Evolutionary conservation across 306 rosid genomes (phyloP).

Genomic region (Comarum palustre): DNA sequence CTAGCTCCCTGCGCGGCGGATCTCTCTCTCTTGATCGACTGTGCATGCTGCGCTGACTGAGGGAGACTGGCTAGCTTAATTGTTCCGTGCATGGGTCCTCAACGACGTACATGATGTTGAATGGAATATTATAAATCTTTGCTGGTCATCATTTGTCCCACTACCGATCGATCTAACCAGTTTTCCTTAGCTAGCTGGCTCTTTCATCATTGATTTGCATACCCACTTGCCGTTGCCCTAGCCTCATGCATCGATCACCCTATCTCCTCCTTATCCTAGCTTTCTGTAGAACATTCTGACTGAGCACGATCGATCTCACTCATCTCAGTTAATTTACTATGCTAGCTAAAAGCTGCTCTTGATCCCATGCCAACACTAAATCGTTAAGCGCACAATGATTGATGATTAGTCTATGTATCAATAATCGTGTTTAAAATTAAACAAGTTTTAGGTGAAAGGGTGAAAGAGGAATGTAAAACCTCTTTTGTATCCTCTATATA

Average conservation of each 20-base stretch:
- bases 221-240: background rate
- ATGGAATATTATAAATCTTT: background rate
- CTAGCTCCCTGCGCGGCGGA: background rate
- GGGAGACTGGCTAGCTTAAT: background rate
- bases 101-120: background rate
- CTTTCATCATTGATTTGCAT: too few relatives aligned
- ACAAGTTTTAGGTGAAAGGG: too few relatives aligned
- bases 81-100: constrained; percentile 4
- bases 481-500: too few relatives aligned
- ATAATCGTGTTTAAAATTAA: too few relatives aligned
- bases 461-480: too few relatives aligned
- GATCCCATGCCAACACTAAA: too few relatives aligned
- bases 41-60: background rate
- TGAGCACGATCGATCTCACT: too few relatives aligned
- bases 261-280: background rate
- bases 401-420: too few relatives aligned
- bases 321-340: too few relatives aligned
- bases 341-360: too few relatives aligned
- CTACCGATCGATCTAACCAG: background rate
- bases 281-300: too few relatives aligned
- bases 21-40: background rate
- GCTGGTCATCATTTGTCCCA: background rate
- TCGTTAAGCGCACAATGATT: too few relatives aligned
- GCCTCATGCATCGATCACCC: background rate
- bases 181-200: background rate